Evolutionary conservation across 2,329 filamentous ascomycete genomes (phyloP), one percentile per base, ranked within the genome.

Genomic region (Myotisia sp.): DNA sequence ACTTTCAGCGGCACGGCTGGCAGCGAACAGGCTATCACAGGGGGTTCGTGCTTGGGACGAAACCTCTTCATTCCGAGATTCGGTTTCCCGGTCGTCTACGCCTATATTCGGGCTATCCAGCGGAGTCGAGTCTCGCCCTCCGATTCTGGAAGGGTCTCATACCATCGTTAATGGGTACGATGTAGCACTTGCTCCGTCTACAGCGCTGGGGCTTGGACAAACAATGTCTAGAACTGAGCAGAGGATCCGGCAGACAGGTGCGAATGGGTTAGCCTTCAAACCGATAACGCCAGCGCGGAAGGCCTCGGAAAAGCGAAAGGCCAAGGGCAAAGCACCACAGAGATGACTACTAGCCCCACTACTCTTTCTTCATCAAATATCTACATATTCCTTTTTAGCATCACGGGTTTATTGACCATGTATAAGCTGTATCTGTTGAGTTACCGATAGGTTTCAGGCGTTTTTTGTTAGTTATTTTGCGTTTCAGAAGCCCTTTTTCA

Each of bases 161-260:
- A 42, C 45, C 13, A 42, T 34, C 18, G 45, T 52, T 19, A 56
- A 59, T 34, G 56, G 59, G 5, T 58, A 59, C 37, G 50, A 61
- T 31, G 54, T 63, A 32, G 54, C 57, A 2, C 49, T 60, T 37
- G 56, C 56, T 6, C 56, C 57, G 13, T 50, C 55, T 24, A 51
- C 47, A 2, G 50, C 55, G 10, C 45, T 56, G 16, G 59, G 57
- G 7, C 46, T 58, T 4, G 57, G 57, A 4, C 47, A 54, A 20
- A 54, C 52, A 6, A 43, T 64, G 36, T 63, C 60, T 28, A 52
- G 60, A 12, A 61, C 59, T 0, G 61, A 64, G 38, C 50, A 58
- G 42, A 49, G 60, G 19, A 59, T 63, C 20, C 49, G 60, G 23
- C 37, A 48, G 27, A 63, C 60, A 4, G 61, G 60, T 8, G 60